These are phyloP conservation scores for Chalciporus piperatoides DNA, from an alignment of 1,284 basidiomycete genomes.

Conservation along the genomic window DNA sequence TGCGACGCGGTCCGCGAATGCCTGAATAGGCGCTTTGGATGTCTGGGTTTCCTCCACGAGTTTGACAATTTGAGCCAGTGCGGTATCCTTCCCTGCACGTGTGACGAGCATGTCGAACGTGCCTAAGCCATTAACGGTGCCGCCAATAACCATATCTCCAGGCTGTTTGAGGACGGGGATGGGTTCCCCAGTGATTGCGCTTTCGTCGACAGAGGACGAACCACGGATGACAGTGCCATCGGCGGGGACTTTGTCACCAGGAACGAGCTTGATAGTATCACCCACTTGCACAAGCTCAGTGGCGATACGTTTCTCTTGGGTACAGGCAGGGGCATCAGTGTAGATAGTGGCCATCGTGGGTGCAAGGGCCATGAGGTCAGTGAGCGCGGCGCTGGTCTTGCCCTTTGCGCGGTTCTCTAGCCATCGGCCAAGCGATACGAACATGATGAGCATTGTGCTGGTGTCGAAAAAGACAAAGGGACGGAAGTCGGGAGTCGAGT, in stretches of 20 bases:
- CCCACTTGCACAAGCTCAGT: constrained; percentile 95
- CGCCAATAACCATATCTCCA: constrained; percentile 89
- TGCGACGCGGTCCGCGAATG: constrained; percentile 92
- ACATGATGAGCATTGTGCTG: constrained; percentile 97
- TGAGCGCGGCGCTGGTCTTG: constrained; percentile 93
- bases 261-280: constrained; percentile 91
- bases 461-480: constrained; percentile 98
- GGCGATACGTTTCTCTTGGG: constrained; percentile 84
- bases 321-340: constrained; percentile 74
- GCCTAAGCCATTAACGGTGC: constrained; percentile 94
- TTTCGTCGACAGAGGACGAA: constrained; percentile 90
- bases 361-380: constrained; percentile 91
- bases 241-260: constrained; percentile 95
- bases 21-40: constrained; percentile 96
- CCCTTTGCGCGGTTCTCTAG: constrained; percentile 98
- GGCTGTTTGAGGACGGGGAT: constrained; percentile 81
- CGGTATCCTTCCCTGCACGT: constrained; percentile 94
- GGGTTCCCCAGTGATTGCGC: constrained; percentile 97
- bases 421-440: constrained; percentile 93
- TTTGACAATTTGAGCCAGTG: constrained; percentile 92
- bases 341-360: constrained; percentile 97
- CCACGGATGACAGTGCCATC: constrained; percentile 90
- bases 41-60: constrained; percentile 99
- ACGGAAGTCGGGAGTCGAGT: constrained; percentile 59
- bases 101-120: constrained; percentile 96